Evolutionary conservation across 257 asterid genomes (phyloP), one percentile per base, ranked within the genome.

Genomic region (Ehretia macrophylla): DNA sequence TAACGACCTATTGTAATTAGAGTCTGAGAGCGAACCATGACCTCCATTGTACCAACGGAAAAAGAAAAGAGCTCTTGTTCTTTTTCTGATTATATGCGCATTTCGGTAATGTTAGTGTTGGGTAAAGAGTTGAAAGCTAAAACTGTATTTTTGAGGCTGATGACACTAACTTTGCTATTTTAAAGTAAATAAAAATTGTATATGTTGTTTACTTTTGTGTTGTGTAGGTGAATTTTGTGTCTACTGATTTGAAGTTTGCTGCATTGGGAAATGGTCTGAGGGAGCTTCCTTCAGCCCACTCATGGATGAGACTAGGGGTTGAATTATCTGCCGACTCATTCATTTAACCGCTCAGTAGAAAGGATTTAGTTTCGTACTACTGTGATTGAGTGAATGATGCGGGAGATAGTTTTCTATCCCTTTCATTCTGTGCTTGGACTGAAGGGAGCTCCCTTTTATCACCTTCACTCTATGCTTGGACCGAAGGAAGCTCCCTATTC

Each of bases 271-370:
- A 71, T 63, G 70, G 83, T 70, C 32, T 44, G 80, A 82, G 76
- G 75, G 97, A 92, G 97, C 95, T 92, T 85, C 84, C 83, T 79
- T 85, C 87, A 82, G 98, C 85, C 98, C 97, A 92, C 85, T 86
- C 95, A 84, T 75, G 87, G 88, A 77, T 66, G 93, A 74, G 86
- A 64, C 23, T 35, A 38, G 82, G 84, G 80, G 75, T 77, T 69
- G 94, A 82, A 87, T 72, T 90, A 85, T 77, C 98, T 90, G 96
- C 94, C 86, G 88, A 75, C 95, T 87, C 96, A 85, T 90, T 87
- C 91, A 69, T 81, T 83, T 72, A 83, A 83, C 56, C 87, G 64
- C 91, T 63, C 81, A 77, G 95, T 90, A 83, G 87, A 75, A 27
- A 27, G 35, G 35, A 3, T 51, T 65, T 56, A 59, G 6, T 27